These are phyloP conservation scores for Solanum ossicruentum DNA, from an alignment of 257 asterid genomes.

Conservation along the genomic window DNA sequence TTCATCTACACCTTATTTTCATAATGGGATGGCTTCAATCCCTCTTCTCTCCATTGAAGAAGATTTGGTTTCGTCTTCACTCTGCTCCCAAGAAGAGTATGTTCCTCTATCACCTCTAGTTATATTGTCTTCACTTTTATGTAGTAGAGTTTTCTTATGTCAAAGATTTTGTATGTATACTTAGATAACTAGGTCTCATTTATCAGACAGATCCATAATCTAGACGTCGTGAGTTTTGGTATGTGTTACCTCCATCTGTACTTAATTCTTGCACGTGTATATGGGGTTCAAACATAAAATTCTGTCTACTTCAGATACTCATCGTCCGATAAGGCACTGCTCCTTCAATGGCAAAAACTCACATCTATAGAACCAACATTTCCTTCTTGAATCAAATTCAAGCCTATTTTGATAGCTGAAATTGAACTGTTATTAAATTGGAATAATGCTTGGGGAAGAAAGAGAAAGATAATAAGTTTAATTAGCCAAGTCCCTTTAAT, in stretches of 20 bases:
- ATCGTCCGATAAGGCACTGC: background rate
- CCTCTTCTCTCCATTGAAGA: slow-evolving; percentile 87
- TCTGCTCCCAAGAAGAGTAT: slow-evolving; percentile 69
- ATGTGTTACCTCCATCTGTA: background rate
- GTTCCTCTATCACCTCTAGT: background rate
- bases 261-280: background rate
- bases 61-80: slow-evolving; percentile 72
- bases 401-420: background rate
- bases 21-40: slow-evolving; percentile 90
- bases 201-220: background rate
- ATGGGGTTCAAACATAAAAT: background rate
- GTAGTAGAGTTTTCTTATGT: background rate
- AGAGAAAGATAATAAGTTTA: background rate
- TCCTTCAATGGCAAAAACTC: background rate
- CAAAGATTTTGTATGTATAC: background rate
- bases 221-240: background rate
- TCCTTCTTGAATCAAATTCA: background rate
- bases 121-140: background rate
- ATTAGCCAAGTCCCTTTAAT: background rate
- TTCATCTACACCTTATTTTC: slow-evolving; percentile 19
- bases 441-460: background rate
- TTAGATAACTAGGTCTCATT: background rate
- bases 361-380: background rate
- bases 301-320: background rate
- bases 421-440: background rate